These are phyloP conservation scores for Phytophthora agathidicida DNA, from an alignment of 352 stramenopile species.

Conservation along the genomic window DNA sequence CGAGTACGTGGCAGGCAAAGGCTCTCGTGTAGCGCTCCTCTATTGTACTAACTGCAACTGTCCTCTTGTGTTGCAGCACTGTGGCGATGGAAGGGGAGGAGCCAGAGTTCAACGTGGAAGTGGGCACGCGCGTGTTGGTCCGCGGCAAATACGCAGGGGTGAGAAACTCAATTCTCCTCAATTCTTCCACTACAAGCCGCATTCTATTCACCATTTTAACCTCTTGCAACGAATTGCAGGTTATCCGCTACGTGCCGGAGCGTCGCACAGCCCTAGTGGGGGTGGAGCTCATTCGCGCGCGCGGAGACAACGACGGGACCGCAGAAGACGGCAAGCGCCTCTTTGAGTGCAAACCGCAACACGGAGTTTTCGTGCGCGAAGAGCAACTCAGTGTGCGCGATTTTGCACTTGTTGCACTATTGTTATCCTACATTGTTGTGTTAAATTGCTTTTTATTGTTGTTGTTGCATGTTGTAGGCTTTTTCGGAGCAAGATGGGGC, in stretches of 20 bases:
- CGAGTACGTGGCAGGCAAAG: constrained; percentile 4
- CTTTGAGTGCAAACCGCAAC: constrained; percentile 85
- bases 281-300: constrained; percentile 83
- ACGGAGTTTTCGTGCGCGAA: constrained; percentile 87
- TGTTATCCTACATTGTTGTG: neutral
- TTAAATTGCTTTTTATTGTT: neutral
- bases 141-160: constrained; percentile 84
- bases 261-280: constrained; percentile 66
- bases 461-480: constrained; percentile 38
- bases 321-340: constrained; percentile 67
- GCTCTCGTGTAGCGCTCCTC: neutral
- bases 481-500: constrained; percentile 83
- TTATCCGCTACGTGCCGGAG: constrained; percentile 69
- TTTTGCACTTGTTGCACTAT: neutral
- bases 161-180: constrained; percentile 26
- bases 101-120: constrained; percentile 20
- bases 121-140: constrained; percentile 67
- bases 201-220: constrained; percentile 18
- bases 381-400: constrained; percentile 74
- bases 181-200: no score
- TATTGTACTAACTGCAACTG: neutral
- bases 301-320: constrained; percentile 78
- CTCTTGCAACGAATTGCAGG: constrained; percentile 33
- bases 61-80: neutral
- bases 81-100: constrained; percentile 22